phyloP scores from a whole-genome alignment of 1,284 basidiomycete genomes.

The Fistulinella cinereoalba region DNA sequence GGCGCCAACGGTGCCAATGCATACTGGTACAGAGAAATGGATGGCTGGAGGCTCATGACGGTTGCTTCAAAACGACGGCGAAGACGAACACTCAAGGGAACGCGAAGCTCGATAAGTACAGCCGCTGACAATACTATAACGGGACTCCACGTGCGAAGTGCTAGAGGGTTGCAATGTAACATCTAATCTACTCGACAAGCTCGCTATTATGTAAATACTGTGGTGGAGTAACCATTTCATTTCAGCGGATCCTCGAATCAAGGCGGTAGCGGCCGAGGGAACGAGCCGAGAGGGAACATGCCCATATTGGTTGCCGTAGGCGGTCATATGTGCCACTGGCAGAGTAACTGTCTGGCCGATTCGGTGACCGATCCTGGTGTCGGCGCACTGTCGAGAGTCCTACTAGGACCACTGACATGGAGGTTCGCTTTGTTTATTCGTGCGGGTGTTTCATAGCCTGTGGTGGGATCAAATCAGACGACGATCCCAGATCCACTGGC shows the following conservation, averaged over 20 bases:
- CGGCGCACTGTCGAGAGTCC: no score
- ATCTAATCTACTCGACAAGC: constrained; percentile 10
- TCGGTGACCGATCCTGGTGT: no score
- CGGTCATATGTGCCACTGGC: no score
- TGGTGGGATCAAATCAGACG: no score
- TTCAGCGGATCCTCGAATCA: constrained; percentile 33
- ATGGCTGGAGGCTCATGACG: constrained; percentile 37
- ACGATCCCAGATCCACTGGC: no score
- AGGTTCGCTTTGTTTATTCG: no score
- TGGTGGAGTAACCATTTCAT: constrained; percentile 35
- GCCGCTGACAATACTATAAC: constrained; percentile 6
- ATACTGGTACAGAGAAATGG: constrained; percentile 53
- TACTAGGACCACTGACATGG: no score
- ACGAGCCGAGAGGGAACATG: constrained; percentile 35
- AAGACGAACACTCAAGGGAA: neutral
- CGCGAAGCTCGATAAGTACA: neutral
- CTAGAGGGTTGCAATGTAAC: constrained; percentile 1
- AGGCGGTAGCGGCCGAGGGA: constrained; percentile 31
- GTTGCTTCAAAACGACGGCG: neutral
- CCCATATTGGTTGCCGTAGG: constrained; percentile 27
- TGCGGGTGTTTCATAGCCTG: no score
- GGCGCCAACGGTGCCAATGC: constrained; percentile 60
- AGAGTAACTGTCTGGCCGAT: no score
- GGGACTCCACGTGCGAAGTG: neutral
- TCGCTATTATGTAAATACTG: constrained; percentile 32